phyloP scores from a whole-genome alignment of 208 protist species.

The Porcisia hertigi region DNA sequence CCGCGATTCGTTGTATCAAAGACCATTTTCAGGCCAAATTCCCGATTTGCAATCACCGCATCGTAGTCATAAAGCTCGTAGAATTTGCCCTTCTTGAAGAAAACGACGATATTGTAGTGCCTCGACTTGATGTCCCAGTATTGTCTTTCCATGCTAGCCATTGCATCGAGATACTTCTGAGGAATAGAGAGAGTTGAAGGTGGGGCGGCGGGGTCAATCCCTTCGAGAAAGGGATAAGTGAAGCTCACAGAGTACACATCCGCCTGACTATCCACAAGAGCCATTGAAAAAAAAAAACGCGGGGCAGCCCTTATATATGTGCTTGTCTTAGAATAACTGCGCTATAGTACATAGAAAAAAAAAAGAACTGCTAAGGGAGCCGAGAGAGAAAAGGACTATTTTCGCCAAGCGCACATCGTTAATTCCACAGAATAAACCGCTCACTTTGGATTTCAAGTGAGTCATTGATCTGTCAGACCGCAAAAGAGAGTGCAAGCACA shows the following conservation, averaged over 20 bases:
- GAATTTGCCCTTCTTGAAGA: conserved; percentile 97
- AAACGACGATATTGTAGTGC: conserved; percentile 92
- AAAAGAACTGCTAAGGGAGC: not conserved
- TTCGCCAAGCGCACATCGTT: not conserved
- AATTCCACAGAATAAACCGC: not conserved
- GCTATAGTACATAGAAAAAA: not conserved
- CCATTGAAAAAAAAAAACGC: not conserved
- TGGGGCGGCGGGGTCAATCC: conserved; percentile 55
- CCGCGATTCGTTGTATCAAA: conserved; percentile 81
- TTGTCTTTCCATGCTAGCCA: conserved; percentile 94
- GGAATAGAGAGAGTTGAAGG: conserved; percentile 83
- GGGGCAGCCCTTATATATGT: not conserved
- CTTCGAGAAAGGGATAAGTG: conserved; percentile 76
- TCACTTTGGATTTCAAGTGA: not conserved
- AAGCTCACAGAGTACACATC: conserved; percentile 51
- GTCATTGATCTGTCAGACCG: not conserved
- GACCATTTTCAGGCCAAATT: conserved; percentile 95
- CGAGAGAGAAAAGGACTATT: not conserved
- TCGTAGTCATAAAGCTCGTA: conserved; percentile 96
- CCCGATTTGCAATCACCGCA: conserved; percentile 86
- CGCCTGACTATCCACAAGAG: not conserved
- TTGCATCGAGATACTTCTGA: conserved; percentile 64
- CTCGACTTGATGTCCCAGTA: conserved; percentile 96
- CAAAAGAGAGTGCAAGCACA: not conserved
- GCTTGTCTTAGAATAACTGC: not conserved